Percentiles rank a stretch among this genome's conserved stretches.
These are phyloP conservation scores for Perilla frutescens DNA, from an alignment of 257 asterid species.

Conservation along the genomic window DNA sequence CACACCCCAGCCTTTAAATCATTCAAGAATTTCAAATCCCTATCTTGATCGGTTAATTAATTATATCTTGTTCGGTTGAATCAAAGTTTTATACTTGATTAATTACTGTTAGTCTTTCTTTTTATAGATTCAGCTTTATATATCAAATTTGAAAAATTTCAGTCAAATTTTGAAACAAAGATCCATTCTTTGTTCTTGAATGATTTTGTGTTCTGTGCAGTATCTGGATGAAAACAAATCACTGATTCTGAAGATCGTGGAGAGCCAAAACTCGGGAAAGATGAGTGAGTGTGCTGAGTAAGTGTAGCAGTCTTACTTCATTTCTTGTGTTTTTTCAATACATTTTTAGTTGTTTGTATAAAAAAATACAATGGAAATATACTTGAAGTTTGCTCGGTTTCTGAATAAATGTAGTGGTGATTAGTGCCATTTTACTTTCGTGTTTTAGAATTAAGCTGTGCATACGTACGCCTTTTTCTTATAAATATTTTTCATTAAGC, in stretches of 20 bases:
- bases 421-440: neutral
- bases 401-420: too few relatives aligned
- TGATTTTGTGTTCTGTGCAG: conserved; percentile 46
- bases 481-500: too few relatives aligned
- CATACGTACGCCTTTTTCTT: too few relatives aligned
- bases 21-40: conserved; percentile 4
- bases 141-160: too few relatives aligned
- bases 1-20: neutral
- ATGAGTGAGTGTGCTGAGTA: conserved; percentile 94
- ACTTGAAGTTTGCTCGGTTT: too few relatives aligned
- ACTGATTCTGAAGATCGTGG: conserved; percentile 91
- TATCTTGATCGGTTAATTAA: too few relatives aligned
- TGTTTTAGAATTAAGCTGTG: too few relatives aligned
- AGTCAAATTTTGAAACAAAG: neutral
- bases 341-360: neutral
- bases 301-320: conserved; percentile 31
- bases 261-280: conserved; percentile 96
- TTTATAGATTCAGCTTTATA: too few relatives aligned
- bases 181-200: neutral
- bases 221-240: conserved; percentile 98
- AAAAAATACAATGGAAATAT: neutral
- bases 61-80: too few relatives aligned
- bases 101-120: too few relatives aligned
- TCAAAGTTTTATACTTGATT: too few relatives aligned
- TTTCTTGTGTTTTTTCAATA: neutral